Conservation (phyloP, 129 eudicot species). For the Flaveria bidentis region DNA sequence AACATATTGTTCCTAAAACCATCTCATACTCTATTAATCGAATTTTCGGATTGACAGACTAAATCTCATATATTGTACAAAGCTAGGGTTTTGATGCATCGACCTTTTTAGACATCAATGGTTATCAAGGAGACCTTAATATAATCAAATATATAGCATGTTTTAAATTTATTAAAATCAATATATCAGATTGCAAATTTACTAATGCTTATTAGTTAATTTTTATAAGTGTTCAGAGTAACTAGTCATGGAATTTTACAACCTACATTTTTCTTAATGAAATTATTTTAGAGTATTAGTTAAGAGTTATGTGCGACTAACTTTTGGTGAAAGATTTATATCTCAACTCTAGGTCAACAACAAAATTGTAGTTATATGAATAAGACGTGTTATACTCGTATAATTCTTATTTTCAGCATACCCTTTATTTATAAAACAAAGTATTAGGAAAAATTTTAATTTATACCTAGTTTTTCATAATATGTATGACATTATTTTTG, state of each 20-base stretch:
- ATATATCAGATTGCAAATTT: neutral
- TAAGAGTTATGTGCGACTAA: neutral
- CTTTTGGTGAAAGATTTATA: neutral
- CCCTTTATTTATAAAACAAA: neutral
- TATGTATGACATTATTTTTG: too few species aligned
- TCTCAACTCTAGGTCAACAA: neutral
- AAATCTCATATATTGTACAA: neutral
- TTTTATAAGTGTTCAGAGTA: neutral
- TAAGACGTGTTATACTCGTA: neutral
- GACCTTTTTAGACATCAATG: neutral
- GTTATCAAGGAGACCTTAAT: neutral
- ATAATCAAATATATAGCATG: neutral
- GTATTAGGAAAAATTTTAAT: neutral
- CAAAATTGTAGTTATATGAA: neutral
- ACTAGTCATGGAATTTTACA: neutral
- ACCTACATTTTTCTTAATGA: neutral
- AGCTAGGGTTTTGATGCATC: neutral
- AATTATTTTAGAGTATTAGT: neutral
- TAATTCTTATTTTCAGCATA: neutral
- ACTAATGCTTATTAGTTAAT: neutral
- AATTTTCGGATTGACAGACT: too few species aligned
- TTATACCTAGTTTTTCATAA: too few species aligned
- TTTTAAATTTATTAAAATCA: neutral
- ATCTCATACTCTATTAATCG: neutral
- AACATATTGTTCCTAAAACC: constrained; percentile 5